A percentile compares a stretch with the other conserved stretches of the same genome.
Evolutionary conservation across 805 yeast species (phyloP).

Genomic region (Cyberlindnera bimundalis): DNA sequence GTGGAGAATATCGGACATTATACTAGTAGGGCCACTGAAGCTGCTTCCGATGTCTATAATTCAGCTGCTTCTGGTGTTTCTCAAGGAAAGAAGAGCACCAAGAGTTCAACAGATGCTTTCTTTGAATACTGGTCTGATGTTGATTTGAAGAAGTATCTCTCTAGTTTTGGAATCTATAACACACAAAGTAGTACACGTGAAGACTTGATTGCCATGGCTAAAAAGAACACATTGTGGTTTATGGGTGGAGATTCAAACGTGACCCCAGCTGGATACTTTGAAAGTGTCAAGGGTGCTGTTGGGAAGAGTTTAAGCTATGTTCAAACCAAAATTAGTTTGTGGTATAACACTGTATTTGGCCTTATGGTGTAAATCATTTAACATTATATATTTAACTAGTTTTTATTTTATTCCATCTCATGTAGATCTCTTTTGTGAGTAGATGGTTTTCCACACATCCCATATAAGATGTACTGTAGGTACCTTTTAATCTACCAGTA

Average conservation of each 20-base stretch:
- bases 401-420: too few species aligned
- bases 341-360: too few species aligned
- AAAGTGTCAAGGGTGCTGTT: constrained; percentile 10
- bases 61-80: neutral
- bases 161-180: constrained; percentile 38
- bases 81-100: constrained; percentile 11
- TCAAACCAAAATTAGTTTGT: too few species aligned
- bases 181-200: constrained; percentile 29
- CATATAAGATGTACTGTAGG: too few species aligned
- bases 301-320: too few species aligned
- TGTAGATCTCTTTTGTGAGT: too few species aligned
- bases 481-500: too few species aligned
- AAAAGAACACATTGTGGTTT: constrained; percentile 40
- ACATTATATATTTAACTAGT: too few species aligned
- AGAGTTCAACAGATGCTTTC: constrained; percentile 22
- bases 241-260: constrained; percentile 24
- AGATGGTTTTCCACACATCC: too few species aligned
- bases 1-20: constrained; percentile 14
- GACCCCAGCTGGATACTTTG: neutral
- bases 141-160: constrained; percentile 40
- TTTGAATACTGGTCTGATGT: constrained; percentile 41
- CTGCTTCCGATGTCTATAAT: constrained; percentile 10
- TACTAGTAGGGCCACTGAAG: constrained; percentile 16
- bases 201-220: constrained; percentile 37
- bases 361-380: too few species aligned